Evolutionary conservation across 495 filamentous ascomycete genomes (phyloP).

Genomic region (Cercophora newfieldiana): DNA sequence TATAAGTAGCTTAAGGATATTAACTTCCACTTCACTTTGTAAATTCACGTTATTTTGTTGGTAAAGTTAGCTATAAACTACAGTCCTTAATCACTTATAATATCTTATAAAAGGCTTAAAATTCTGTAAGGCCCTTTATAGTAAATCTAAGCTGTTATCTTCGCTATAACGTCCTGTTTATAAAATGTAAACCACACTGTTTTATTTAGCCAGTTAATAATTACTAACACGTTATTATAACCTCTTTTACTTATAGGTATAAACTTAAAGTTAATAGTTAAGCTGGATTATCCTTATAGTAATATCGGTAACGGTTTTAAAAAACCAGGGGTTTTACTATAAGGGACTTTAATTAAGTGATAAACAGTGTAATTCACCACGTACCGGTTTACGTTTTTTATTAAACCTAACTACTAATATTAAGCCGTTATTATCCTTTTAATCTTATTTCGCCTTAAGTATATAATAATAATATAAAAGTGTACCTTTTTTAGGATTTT

Average conservation of each 20-base stretch:
- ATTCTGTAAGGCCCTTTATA: neutral
- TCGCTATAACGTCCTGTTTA: neutral
- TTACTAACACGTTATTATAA: neutral
- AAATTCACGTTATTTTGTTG: neutral
- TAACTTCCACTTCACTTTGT: neutral
- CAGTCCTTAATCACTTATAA: neutral
- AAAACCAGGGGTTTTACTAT: too few species aligned
- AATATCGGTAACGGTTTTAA: too few species aligned
- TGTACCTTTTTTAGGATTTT: too few species aligned
- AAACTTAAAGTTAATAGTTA: neutral
- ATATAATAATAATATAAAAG: too few species aligned
- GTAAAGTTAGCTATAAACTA: slow-evolving; percentile 3
- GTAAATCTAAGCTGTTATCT: neutral
- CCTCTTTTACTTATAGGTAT: neutral
- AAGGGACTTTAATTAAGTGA: too few species aligned
- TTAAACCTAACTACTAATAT: too few species aligned
- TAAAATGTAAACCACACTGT: neutral
- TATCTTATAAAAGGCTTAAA: neutral
- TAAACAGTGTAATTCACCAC: too few species aligned
- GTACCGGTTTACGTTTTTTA: too few species aligned
- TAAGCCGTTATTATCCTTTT: too few species aligned
- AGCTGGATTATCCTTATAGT: too few species aligned
- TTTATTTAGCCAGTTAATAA: neutral
- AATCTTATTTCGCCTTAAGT: too few species aligned
- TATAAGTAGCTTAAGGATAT: neutral